A percentile compares a stretch with the other conserved stretches of the same genome.
Evolutionary conservation across 306 rosid genomes (phyloP).

Genomic region (Casuarina cunninghamiana): DNA sequence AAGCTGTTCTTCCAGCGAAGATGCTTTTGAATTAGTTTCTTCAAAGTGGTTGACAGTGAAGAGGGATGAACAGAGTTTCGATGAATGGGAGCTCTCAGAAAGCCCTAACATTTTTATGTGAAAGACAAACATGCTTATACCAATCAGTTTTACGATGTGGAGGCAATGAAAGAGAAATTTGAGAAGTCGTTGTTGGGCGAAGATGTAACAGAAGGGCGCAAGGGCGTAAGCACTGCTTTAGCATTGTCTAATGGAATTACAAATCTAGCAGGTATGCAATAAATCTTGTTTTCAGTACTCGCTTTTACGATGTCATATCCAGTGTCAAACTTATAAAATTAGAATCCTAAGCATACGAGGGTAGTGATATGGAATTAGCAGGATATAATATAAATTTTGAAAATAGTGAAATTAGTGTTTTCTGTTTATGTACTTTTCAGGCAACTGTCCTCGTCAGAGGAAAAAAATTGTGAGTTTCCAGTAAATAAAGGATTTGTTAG

Average conservation of each 20-base stretch:
- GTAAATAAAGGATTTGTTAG: not conserved
- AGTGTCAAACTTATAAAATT: not conserved
- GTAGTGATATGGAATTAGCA: not conserved
- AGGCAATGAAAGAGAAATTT: slow-evolving; percentile 82
- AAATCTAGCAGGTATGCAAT: too few relatives aligned
- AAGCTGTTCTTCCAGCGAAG: slow-evolving; percentile 41
- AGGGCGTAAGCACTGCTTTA: slow-evolving; percentile 30
- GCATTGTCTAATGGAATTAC: too few relatives aligned
- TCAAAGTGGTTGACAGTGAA: slow-evolving; percentile 69
- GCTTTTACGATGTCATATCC: not conserved
- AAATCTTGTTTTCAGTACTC: not conserved
- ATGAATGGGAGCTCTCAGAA: slow-evolving; percentile 70
- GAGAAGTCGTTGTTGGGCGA: slow-evolving; percentile 82
- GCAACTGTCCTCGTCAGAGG: not conserved
- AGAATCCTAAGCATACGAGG: not conserved
- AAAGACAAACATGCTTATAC: slow-evolving; percentile 58
- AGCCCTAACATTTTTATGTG: slow-evolving; percentile 51
- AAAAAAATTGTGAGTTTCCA: not conserved
- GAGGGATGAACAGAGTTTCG: slow-evolving; percentile 56
- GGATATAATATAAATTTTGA: not conserved
- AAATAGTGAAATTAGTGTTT: not conserved
- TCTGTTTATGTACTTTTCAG: not conserved
- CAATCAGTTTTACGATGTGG: slow-evolving; percentile 58
- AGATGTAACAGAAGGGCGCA: slow-evolving; percentile 83
- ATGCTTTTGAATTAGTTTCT: slow-evolving; percentile 77